Evolutionary conservation across 805 yeast species (phyloP).

Genomic region (Metschnikowia kunwiensis): DNA sequence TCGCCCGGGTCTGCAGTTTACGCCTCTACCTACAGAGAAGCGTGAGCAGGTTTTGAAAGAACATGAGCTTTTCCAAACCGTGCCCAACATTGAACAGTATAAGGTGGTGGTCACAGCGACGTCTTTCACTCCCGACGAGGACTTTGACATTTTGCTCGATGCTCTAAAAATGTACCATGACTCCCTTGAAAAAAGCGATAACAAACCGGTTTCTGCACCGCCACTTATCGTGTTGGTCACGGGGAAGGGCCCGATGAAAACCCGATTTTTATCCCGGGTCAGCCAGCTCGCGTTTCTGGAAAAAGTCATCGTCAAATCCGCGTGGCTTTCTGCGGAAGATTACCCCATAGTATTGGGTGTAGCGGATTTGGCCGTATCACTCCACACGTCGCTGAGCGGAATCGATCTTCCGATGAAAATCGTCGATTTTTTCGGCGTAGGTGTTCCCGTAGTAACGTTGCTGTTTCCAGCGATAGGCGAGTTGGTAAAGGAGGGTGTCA

Average conservation of each 20-base stretch:
- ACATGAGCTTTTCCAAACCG: slow-evolving; percentile 28
- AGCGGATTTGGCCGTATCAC: slow-evolving; percentile 85
- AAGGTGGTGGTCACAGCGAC: slow-evolving; percentile 82
- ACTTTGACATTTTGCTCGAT: slow-evolving; percentile 63
- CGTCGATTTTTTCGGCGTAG: slow-evolving; percentile 93
- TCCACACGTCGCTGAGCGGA: slow-evolving; percentile 91
- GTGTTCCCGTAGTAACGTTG: slow-evolving; percentile 83
- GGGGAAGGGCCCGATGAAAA: slow-evolving; percentile 88
- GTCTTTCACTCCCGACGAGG: slow-evolving; percentile 95
- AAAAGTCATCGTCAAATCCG: slow-evolving; percentile 55
- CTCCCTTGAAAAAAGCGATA: slow-evolving; percentile 2
- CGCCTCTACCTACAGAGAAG: slow-evolving; percentile 39
- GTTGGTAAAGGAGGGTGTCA: slow-evolving; percentile 61
- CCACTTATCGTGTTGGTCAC: slow-evolving; percentile 76
- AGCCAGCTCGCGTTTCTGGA: slow-evolving; percentile 40
- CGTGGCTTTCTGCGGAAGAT: slow-evolving; percentile 76
- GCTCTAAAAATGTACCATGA: slow-evolving; percentile 63
- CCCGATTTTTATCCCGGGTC: slow-evolving; percentile 48
- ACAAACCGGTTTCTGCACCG: too few species aligned
- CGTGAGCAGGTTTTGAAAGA: slow-evolving; percentile 28
- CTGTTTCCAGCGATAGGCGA: slow-evolving; percentile 76
- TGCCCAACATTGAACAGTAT: slow-evolving; percentile 35
- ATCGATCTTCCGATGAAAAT: slow-evolving; percentile 96
- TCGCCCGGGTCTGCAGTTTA: slow-evolving; percentile 72
- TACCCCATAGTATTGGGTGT: slow-evolving; percentile 72